phyloP scores from a whole-genome alignment of 1,139 yeast species.

The Suzukiozyma palmioleophila region DNA sequence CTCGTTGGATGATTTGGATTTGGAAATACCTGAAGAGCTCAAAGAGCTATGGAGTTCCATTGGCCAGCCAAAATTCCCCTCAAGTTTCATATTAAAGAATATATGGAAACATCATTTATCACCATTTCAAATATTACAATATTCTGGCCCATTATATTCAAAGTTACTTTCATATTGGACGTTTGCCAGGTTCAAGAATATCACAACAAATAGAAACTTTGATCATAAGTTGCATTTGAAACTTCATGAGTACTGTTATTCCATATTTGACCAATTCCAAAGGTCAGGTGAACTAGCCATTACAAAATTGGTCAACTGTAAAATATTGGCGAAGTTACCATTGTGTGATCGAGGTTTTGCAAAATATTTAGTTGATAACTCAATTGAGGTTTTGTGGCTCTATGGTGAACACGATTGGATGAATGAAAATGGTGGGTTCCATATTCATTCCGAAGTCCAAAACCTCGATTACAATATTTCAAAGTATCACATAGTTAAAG shows the following conservation, averaged over 20 bases:
- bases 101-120: slow-evolving; percentile 39
- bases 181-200: slow-evolving; percentile 34
- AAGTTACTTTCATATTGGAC: slow-evolving; percentile 43
- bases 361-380: slow-evolving; percentile 22
- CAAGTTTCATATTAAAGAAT: slow-evolving; percentile 25
- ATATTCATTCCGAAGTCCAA: slow-evolving; percentile 24
- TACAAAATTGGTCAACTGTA: slow-evolving; percentile 38
- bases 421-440: slow-evolving; percentile 39
- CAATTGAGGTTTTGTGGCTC: slow-evolving; percentile 30
- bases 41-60: slow-evolving; percentile 31
- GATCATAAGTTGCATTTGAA: slow-evolving; percentile 25
- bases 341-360: slow-evolving; percentile 39
- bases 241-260: slow-evolving; percentile 39
- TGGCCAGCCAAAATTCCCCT: slow-evolving; percentile 41
- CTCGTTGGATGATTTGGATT: slow-evolving; percentile 24
- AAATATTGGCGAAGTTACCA: slow-evolving; percentile 37
- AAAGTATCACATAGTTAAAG: slow-evolving; percentile 21
- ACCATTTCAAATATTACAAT: slow-evolving; percentile 39
- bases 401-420: slow-evolving; percentile 47
- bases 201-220: slow-evolving; percentile 15
- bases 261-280: slow-evolving; percentile 42
- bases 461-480: slow-evolving; percentile 15
- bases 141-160: slow-evolving; percentile 37
- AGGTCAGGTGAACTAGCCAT: slow-evolving; percentile 46
- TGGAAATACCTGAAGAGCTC: slow-evolving; percentile 20